Conservation (phyloP, 2,329 filamentous ascomycete species). For the Talaromyces sp. region DNA sequence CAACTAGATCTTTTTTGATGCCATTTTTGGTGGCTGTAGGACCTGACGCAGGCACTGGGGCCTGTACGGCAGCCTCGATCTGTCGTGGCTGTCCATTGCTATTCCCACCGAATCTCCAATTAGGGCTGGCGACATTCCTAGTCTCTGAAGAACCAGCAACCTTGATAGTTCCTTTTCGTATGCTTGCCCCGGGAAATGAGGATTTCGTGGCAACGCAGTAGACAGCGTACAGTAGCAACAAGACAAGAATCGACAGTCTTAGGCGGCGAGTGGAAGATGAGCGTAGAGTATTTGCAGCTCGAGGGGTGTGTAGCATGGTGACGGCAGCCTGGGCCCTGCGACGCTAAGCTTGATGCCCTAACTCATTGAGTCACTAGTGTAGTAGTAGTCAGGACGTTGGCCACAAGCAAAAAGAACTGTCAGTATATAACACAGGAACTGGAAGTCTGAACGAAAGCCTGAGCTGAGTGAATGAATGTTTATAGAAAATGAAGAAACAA, state of each 20-base stretch:
- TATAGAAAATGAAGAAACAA: background rate
- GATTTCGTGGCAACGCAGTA: constrained; percentile 6
- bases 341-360: constrained; percentile 1
- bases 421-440: background rate
- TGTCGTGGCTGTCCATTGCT: background rate
- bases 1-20: constrained; percentile 30
- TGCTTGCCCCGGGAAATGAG: background rate
- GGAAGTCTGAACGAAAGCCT: background rate
- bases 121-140: background rate
- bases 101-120: background rate
- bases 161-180: background rate
- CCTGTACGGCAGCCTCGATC: background rate
- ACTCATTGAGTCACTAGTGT: background rate
- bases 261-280: constrained; percentile 5
- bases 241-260: background rate
- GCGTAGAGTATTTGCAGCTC: background rate
- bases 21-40: background rate
- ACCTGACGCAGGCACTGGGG: constrained; percentile 1
- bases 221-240: constrained; percentile 8
- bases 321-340: background rate
- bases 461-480: background rate
- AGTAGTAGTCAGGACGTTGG: too few relatives aligned
- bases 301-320: constrained; percentile 1
- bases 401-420: background rate
- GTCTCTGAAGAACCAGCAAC: background rate